phyloP scores from a whole-genome alignment of 1,284 basidiomycete genomes.

The Malassezia psittaci region DNA sequence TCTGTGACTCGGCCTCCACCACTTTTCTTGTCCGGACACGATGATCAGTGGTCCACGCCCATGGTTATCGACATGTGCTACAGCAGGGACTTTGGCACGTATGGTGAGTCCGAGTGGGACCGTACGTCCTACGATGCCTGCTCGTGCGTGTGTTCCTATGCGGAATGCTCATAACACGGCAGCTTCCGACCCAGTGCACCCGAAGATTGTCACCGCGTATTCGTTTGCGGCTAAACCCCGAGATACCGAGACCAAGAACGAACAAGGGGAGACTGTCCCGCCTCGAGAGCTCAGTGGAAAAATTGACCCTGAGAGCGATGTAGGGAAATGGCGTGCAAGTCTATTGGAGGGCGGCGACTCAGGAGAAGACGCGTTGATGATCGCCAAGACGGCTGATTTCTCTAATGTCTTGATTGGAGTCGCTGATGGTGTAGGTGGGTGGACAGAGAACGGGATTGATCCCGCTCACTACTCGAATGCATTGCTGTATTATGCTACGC shows the following conservation, averaged over 20 bases:
- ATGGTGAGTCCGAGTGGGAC: constrained; percentile 12
- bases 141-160: constrained; percentile 1
- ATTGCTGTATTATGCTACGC: constrained; percentile 56
- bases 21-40: neutral
- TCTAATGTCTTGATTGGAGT: constrained; percentile 67
- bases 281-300: constrained; percentile 55
- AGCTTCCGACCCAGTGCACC: neutral
- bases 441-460: constrained; percentile 68
- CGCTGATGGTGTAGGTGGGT: constrained; percentile 63
- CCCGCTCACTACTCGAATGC: constrained; percentile 64
- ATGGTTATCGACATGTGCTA: constrained; percentile 12
- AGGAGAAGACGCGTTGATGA: constrained; percentile 50
- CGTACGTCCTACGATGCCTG: neutral
- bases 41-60: constrained; percentile 12
- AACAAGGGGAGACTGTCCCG: constrained; percentile 2
- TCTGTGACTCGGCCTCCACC: neutral
- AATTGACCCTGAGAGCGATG: constrained; percentile 52
- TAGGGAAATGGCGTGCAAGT: constrained; percentile 62
- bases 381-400: constrained; percentile 55
- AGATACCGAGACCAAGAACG: constrained; percentile 16
- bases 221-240: constrained; percentile 67
- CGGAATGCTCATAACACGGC: constrained; percentile 2
- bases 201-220: constrained; percentile 59
- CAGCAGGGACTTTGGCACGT: constrained; percentile 14
- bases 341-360: constrained; percentile 52